Conservation (phyloP, 106 monocot genomes). For the Xerophyta viscosa region DNA sequence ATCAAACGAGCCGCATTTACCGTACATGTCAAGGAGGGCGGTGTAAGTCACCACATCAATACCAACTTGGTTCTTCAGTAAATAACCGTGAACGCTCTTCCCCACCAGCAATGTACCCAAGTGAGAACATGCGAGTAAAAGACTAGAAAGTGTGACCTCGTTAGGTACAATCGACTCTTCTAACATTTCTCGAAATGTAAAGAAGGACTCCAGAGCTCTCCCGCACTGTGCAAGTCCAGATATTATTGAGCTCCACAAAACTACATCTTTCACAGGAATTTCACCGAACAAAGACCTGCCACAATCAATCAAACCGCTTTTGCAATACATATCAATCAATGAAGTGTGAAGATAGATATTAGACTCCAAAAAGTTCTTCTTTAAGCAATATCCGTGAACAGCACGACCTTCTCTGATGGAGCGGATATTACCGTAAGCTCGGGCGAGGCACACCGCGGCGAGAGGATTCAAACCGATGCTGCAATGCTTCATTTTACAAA, state of each 20-base stretch:
- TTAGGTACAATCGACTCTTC: slow-evolving; percentile 16
- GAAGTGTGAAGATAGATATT: slow-evolving; percentile 36
- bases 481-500: slow-evolving; percentile 22
- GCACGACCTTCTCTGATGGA: slow-evolving; percentile 21
- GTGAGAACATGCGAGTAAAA: slow-evolving; percentile 31
- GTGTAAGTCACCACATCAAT: slow-evolving; percentile 24
- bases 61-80: slow-evolving; percentile 8
- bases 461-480: slow-evolving; percentile 12
- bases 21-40: slow-evolving; percentile 38
- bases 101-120: slow-evolving; percentile 21
- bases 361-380: slow-evolving; percentile 18
- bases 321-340: slow-evolving; percentile 36
- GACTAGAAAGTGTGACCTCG: slow-evolving; percentile 31
- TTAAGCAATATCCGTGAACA: slow-evolving; percentile 32
- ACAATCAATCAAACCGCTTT: slow-evolving; percentile 21
- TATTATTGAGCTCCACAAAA: slow-evolving; percentile 30
- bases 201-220: slow-evolving; percentile 21
- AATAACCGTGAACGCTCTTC: slow-evolving; percentile 24
- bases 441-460: slow-evolving; percentile 18
- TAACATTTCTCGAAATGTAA: slow-evolving; percentile 19
- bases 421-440: slow-evolving; percentile 22
- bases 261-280: slow-evolving; percentile 28
- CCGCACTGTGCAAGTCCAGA: slow-evolving; percentile 27
- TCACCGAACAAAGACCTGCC: slow-evolving; percentile 29
- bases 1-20: slow-evolving; percentile 17